Evolutionary conservation across 441 rosid genomes (phyloP).

Genomic region (Pelargonium australe): DNA sequence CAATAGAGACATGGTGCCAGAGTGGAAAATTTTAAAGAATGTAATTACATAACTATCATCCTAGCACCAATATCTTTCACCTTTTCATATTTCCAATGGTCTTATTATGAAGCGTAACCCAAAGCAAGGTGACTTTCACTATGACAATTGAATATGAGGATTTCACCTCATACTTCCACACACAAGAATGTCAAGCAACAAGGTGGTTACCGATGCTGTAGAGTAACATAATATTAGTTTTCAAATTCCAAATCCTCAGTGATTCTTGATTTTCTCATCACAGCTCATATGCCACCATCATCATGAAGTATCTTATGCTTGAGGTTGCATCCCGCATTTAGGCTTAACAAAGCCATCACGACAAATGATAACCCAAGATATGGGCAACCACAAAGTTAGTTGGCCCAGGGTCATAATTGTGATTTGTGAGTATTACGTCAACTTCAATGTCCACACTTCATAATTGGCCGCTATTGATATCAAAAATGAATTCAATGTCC

Average conservation of each 20-base stretch:
- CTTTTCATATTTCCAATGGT: neutral
- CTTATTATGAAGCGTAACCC: neutral
- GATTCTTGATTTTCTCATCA: neutral
- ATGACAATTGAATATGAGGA: no score
- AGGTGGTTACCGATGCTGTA: neutral
- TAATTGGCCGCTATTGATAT: neutral
- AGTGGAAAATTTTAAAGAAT: no score
- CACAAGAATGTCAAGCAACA: neutral
- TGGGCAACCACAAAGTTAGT: neutral
- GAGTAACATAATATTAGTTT: neutral
- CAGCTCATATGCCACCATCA: neutral
- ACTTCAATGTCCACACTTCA: neutral
- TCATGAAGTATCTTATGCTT: neutral
- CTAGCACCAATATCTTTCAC: neutral
- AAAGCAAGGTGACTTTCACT: no score
- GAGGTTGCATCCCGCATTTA: neutral
- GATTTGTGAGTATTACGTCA: no score
- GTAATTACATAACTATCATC: no score
- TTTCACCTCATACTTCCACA: no score
- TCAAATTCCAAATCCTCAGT: neutral
- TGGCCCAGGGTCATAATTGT: neutral
- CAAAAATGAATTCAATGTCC: neutral
- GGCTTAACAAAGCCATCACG: neutral
- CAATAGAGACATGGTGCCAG: no score
- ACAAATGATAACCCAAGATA: neutral